Evolutionary conservation across 2,329 filamentous ascomycete species (phyloP), one percentile per base, ranked within the genome.

Genomic region (Colletotrichum liaoningense): DNA sequence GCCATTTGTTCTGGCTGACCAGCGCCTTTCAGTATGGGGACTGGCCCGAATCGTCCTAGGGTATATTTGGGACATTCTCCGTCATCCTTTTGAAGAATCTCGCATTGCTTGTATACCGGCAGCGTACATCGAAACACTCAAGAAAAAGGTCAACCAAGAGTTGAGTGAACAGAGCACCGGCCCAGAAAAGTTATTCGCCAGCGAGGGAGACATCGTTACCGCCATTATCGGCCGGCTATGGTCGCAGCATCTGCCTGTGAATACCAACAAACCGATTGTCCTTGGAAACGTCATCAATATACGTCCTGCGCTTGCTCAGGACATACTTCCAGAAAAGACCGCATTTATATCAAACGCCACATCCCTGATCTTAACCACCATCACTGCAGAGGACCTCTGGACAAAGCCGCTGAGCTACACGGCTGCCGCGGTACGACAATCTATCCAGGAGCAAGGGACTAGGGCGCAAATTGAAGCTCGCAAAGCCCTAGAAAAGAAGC

Each of bases 161-260:
- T 42, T 63, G 30, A 33, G 16, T 5, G 30, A n/a, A n/a, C n/a
- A 24, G 24, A 24, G 24, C 11, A 8, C n/a, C 5, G 56, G 33
- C 30, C 72, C 72, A 54, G 52, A 63, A 4, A 71, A 63, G 26
- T 77, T 82, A 1, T 87, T 85, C 66, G 42, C 88, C 22, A 86
- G 83, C 72, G 84, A 87, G 30, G 81, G 82, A 28, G 85, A 88
- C 66, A 77, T 87, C 1, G 75, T 88, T 1, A 77, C 79, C 1
- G 84, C 83, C 0, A 88, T 85, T 83, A 76, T 80, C 62, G 76
- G 81, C 4, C 74, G 70, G 11, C 63, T 74, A 11, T 64, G 79
- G 5, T 69, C 38, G 22, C 33, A 63, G 12, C 22, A 63, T 30
- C 11, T 63, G 6, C 33, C 33, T 8, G 8, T 4, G 3, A 77